Evolutionary conservation across 2,329 filamentous ascomycete genomes (phyloP).

Genomic region (Beauveria sp.): DNA sequence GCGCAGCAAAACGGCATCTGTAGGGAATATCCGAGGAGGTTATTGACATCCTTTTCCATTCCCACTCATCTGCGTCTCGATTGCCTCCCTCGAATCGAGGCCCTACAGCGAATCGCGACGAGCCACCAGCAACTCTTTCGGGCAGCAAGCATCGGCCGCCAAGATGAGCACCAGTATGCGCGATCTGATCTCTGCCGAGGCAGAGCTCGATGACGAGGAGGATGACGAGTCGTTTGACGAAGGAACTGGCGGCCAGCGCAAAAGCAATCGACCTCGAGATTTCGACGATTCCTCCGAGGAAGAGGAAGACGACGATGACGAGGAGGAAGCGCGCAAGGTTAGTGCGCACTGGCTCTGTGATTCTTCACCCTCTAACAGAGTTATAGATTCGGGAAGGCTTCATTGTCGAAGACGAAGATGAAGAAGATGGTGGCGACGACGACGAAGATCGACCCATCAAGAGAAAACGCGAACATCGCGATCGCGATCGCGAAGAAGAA

Average conservation of each 20-base stretch:
- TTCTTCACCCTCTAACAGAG: background rate
- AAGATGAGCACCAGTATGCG: slow-evolving; percentile 59
- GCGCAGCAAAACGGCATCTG: background rate
- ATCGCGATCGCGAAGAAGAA: slow-evolving; percentile 73
- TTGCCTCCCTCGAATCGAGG: background rate
- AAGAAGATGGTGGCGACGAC: slow-evolving; percentile 56
- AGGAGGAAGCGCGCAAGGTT: slow-evolving; percentile 73
- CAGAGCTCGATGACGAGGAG: slow-evolving; percentile 77
- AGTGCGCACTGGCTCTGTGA: slow-evolving; percentile 17
- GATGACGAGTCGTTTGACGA: slow-evolving; percentile 79
- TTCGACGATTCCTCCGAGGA: slow-evolving; percentile 86
- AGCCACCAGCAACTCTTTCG: background rate
- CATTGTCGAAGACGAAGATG: slow-evolving; percentile 80
- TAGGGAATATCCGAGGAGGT: background rate
- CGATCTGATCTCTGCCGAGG: slow-evolving; percentile 76
- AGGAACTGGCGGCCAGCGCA: slow-evolving; percentile 54
- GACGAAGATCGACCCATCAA: slow-evolving; percentile 51
- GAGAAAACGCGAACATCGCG: slow-evolving; percentile 67
- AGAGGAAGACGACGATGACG: slow-evolving; percentile 86
- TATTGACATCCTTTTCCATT: background rate
- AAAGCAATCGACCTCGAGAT: slow-evolving; percentile 28
- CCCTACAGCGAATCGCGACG: background rate
- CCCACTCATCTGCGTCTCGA: background rate
- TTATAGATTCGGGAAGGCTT: slow-evolving; percentile 81
- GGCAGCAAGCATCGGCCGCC: slow-evolving; percentile 17